These are phyloP conservation scores for Peronospora destructor DNA, from an alignment of 352 stramenopile genomes.

Conservation along the genomic window DNA sequence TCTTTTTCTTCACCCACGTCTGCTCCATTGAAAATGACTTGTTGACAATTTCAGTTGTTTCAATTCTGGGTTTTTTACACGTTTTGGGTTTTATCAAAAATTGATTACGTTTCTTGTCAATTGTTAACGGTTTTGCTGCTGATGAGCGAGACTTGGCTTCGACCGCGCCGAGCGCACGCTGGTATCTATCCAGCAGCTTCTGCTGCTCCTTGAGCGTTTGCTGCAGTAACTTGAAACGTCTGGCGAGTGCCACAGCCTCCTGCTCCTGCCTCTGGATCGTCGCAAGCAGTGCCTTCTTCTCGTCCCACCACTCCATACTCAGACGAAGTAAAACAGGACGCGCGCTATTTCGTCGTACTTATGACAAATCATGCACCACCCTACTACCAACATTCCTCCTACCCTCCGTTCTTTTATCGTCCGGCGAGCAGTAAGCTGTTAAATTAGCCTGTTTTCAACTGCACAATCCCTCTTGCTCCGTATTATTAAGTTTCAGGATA, in stretches of 20 bases:
- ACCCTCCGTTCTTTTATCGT: not conserved
- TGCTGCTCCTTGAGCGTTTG: conserved; percentile 60
- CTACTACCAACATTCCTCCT: not conserved
- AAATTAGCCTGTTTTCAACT: no score
- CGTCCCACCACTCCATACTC: conserved; percentile 35
- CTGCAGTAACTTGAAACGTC: conserved; percentile 60
- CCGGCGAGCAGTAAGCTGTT: no score
- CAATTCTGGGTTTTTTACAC: conserved; percentile 2
- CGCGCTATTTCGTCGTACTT: conserved; percentile 11
- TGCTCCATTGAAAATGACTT: not conserved
- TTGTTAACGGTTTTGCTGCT: not conserved
- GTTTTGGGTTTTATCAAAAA: not conserved
- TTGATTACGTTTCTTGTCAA: conserved; percentile 5
- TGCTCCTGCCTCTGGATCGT: conserved; percentile 43
- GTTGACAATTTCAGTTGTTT: conserved; percentile 4
- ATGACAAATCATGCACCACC: not conserved
- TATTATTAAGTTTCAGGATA: no score
- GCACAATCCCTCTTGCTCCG: no score
- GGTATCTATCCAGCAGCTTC: conserved; percentile 61
- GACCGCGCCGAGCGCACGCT: conserved; percentile 29
- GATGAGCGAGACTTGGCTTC: not conserved
- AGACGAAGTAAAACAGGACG: conserved; percentile 16
- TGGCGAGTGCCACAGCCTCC: conserved; percentile 32
- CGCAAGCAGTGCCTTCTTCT: conserved; percentile 38
- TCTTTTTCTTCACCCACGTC: conserved; percentile 21